phyloP scores from a whole-genome alignment of 257 asterid species.

The Scutellaria minor region DNA sequence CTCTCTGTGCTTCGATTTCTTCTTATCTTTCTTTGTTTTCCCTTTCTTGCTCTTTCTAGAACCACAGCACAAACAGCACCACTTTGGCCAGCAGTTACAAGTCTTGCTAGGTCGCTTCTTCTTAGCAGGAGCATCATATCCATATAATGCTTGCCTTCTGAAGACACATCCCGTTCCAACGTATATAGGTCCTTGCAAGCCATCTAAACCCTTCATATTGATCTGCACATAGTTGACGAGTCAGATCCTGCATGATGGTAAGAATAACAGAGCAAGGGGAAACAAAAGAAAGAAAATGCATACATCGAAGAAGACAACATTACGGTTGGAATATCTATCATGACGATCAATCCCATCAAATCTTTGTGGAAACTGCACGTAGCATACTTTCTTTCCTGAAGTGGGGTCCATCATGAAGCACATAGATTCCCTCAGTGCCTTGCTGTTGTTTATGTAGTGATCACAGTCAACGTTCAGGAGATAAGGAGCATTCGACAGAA shows the following conservation, averaged over 20 bases:
- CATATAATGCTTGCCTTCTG: conserved; percentile 88
- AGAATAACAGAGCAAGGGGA: background rate
- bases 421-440: conserved; percentile 94
- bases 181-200: conserved; percentile 94
- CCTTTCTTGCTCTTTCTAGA: conserved; percentile 60
- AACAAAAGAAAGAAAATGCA: conserved; percentile 34
- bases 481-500: conserved; percentile 89
- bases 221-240: conserved; percentile 53
- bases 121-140: conserved; percentile 76
- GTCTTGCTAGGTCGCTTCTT: conserved; percentile 85
- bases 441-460: conserved; percentile 93
- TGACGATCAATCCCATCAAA: conserved; percentile 90
- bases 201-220: conserved; percentile 96
- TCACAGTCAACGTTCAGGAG: conserved; percentile 90
- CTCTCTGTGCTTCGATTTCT: conserved; percentile 74
- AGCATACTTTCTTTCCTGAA: conserved; percentile 84
- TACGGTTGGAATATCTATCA: conserved; percentile 90
- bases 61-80: conserved; percentile 79
- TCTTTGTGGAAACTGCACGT: conserved; percentile 94
- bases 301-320: conserved; percentile 93
- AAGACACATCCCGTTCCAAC: conserved; percentile 96
- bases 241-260: conserved; percentile 32
- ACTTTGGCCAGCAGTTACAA: conserved; percentile 88
- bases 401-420: conserved; percentile 98
- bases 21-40: conserved; percentile 60